Evolutionary conservation across 2,329 filamentous ascomycete genomes (phyloP), one percentile per base, ranked within the genome.

Genomic region (Botryotinia globosa): DNA sequence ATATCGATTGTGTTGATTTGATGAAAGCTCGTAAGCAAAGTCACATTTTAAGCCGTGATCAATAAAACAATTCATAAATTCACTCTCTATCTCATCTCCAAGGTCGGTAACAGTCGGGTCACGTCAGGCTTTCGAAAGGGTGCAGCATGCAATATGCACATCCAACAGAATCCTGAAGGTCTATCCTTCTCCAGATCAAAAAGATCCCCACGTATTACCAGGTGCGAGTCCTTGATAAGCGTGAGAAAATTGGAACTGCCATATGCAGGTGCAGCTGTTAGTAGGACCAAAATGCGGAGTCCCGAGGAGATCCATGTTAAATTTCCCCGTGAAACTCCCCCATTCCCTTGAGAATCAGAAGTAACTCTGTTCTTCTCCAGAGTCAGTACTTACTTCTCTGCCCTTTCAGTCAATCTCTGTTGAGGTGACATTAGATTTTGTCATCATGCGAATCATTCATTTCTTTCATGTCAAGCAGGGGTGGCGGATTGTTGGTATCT

Each of bases 261-360:
- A 63, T 65, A 73, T 73, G 72, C 72, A 73, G 72, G 63, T 73
- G 69, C 63, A 72, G 69, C 48, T 66, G n/a, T 61, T 44, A 45
- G 54, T 61, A 39, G 54, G n/a, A 37, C 29, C 9, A 58, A 63
- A 64, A 73, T 68, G 69, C 59, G 72, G 69, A 73, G 72, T 51
- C 37, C 66, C 66, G 51, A 69, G 39, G n/a, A 32, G 8, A 69
- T 45, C 39, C 39, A 61, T 69, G 54, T 29, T 37, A 44, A 39
- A 20, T 42, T 58, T 32, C 48, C 65, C 65, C 18, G 48, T 68
- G 48, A 68, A 54, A 42, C 56, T 44, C 1, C 48, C n/a, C 65
- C 65, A 56, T 56, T 12, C n/a, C 34, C n/a, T 32, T 68, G 65
- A 68, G 14, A 68, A 22, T 54, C 65, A 61, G 20, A 56, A 69